These are phyloP conservation scores for Rosellinia necatrix DNA, from an alignment of 2,329 filamentous ascomycete genomes.

Conservation along the genomic window DNA sequence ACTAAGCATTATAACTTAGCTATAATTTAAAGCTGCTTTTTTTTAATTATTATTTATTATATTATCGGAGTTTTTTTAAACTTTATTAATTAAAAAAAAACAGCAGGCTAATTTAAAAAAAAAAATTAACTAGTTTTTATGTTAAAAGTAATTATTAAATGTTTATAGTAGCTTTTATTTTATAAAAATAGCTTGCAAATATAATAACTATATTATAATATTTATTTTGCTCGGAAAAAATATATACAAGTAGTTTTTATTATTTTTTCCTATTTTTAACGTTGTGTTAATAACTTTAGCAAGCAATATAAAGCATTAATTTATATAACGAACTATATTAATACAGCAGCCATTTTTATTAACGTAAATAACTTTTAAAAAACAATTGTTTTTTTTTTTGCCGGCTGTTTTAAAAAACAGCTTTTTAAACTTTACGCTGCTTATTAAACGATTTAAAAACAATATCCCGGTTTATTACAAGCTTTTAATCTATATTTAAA, in stretches of 20 bases:
- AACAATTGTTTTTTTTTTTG: neutral
- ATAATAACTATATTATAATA: neutral
- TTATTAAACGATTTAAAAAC: neutral
- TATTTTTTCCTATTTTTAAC: neutral
- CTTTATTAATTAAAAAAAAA: neutral
- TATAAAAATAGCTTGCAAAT: neutral
- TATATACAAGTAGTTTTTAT: neutral
- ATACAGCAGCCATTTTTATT: neutral
- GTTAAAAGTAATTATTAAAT: neutral
- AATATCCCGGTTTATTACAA: neutral
- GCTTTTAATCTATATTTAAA: neutral
- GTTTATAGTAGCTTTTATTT: neutral
- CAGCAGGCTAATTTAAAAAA: neutral
- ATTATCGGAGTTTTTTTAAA: neutral
- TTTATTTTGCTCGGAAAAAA: neutral
- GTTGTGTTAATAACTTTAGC: neutral
- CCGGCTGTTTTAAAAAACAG: neutral
- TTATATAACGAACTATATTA: neutral
- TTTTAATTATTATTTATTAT: neutral
- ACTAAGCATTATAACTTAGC: neutral
- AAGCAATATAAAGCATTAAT: too few relatives aligned
- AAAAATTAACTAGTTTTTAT: constrained; percentile 5
- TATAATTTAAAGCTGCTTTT: neutral
- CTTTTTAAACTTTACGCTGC: neutral
- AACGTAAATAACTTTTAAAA: neutral